These are phyloP conservation scores for Drechslerella coelobrocha DNA, from an alignment of 2,329 filamentous ascomycete species.

Conservation along the genomic window DNA sequence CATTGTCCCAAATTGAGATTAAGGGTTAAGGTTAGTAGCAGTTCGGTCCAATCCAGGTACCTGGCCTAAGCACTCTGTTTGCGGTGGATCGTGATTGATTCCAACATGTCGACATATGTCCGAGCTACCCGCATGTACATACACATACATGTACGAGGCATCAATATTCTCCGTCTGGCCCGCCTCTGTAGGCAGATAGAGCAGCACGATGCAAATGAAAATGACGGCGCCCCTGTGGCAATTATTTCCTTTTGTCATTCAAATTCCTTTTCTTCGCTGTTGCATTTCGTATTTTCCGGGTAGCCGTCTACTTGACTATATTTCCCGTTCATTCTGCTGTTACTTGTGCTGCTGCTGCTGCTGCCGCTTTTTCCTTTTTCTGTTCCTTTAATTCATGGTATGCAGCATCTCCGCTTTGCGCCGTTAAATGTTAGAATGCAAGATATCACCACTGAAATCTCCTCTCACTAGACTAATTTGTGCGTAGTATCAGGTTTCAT, in stretches of 20 bases:
- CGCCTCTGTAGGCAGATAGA: slow-evolving; percentile 22
- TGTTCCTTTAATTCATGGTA: slow-evolving; percentile 14
- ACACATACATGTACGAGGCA: slow-evolving; percentile 6
- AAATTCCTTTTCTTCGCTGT: slow-evolving; percentile 33
- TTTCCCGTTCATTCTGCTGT: slow-evolving; percentile 21
- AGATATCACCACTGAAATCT: slow-evolving; percentile 49
- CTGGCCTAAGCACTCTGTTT: slow-evolving; percentile 6
- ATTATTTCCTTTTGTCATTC: slow-evolving; percentile 18
- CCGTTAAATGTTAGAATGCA: slow-evolving; percentile 51
- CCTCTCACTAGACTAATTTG: slow-evolving; percentile 50
- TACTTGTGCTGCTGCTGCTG: slow-evolving; percentile 42
- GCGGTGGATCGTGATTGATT: slow-evolving; percentile 25
- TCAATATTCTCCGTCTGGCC: slow-evolving; percentile 9
- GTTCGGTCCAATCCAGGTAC: slow-evolving; percentile 14
- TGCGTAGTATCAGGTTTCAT: slow-evolving; percentile 48
- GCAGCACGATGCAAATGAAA: slow-evolving; percentile 1
- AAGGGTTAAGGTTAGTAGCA: slow-evolving; percentile 2
- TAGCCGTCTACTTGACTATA: slow-evolving; percentile 23
- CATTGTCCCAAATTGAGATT: slow-evolving; percentile 14
- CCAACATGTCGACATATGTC: slow-evolving; percentile 18
- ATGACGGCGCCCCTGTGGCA: slow-evolving; percentile 8
- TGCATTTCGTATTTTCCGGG: slow-evolving; percentile 48
- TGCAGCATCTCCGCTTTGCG: slow-evolving; percentile 14
- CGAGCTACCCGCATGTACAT: slow-evolving; percentile 9
- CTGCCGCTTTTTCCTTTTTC: slow-evolving; percentile 21